Conservation (phyloP, 225 moss, liverwort and hornwort genomes). For the Pseudoscleropodium purum region DNA sequence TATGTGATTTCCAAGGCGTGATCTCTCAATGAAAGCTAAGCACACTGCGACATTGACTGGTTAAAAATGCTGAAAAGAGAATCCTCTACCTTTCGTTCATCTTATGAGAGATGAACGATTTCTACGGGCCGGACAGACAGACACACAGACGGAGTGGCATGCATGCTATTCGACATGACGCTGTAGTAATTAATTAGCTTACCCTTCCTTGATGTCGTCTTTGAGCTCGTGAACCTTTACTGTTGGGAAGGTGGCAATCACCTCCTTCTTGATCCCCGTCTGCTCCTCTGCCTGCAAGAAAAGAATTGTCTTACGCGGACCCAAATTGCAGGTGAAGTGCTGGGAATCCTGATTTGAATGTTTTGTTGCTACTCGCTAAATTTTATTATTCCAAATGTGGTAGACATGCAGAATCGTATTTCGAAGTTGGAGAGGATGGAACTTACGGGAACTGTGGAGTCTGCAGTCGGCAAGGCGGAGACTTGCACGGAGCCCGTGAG, state of each 20-base stretch:
- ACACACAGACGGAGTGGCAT: not conserved
- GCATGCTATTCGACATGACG: not conserved
- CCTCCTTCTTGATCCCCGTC: conserved; percentile 29
- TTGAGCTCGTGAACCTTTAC: conserved; percentile 31
- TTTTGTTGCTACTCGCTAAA: not conserved
- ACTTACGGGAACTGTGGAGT: not conserved
- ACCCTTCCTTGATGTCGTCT: conserved; percentile 38
- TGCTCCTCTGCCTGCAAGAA: conserved; percentile 19
- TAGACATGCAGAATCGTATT: not conserved
- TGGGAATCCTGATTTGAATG: not conserved
- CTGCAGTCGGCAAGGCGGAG: conserved; percentile 19
- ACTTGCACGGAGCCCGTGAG: conserved; percentile 41
- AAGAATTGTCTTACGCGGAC: not conserved
- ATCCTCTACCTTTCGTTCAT: not conserved
- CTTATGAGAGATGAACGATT: not conserved
- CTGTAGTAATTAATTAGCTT: not conserved
- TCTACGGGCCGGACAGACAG: not conserved
- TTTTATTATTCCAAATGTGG: not conserved
- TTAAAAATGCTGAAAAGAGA: not conserved
- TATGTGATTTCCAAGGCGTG: not conserved
- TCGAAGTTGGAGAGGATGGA: not conserved
- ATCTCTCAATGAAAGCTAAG: not conserved
- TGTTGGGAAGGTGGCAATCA: conserved; percentile 37
- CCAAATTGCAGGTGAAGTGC: not conserved
- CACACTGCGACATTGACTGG: not conserved